phyloP scores from a whole-genome alignment of 192 early-diverging fungal species.

The Coemansia asiatica region DNA sequence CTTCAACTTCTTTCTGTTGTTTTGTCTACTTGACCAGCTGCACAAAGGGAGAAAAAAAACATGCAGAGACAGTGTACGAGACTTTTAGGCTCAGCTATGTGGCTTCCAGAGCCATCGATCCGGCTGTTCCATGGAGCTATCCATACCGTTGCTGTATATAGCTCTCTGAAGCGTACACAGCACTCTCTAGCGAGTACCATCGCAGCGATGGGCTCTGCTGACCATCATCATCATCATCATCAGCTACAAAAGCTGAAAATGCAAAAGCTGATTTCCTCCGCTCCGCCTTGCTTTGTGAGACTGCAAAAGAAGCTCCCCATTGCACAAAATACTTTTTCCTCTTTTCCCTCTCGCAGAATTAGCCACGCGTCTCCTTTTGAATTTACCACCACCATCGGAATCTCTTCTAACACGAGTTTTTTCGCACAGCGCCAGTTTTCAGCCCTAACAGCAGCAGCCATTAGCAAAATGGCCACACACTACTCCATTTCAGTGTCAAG shows the following conservation, averaged over 20 bases:
- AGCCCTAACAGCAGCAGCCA: not conserved
- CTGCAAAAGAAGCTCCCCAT: not conserved
- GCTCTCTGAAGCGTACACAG: not conserved
- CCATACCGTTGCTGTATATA: not conserved
- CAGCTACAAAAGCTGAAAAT: not conserved
- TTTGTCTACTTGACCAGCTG: too few species aligned
- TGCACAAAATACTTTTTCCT: not conserved
- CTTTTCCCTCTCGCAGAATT: not conserved
- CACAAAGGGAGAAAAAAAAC: not conserved
- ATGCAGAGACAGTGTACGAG: constrained; percentile 1
- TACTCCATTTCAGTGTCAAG: constrained; percentile 39
- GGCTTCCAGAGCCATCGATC: not conserved
- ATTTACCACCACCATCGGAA: not conserved
- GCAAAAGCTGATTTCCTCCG: not conserved
- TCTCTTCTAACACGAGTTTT: not conserved
- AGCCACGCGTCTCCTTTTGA: not conserved
- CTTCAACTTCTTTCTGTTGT: too few species aligned
- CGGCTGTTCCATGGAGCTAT: not conserved
- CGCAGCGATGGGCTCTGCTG: not conserved
- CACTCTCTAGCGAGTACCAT: not conserved
- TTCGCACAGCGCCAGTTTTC: not conserved
- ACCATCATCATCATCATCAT: too few species aligned
- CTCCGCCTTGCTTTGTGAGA: constrained; percentile 1
- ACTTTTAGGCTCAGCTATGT: not conserved
- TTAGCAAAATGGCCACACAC: constrained; percentile 29